Base-by-base conservation (phyloP, 2,329 filamentous ascomycete species). In the Trichophyton mentagrophytes region DNA sequence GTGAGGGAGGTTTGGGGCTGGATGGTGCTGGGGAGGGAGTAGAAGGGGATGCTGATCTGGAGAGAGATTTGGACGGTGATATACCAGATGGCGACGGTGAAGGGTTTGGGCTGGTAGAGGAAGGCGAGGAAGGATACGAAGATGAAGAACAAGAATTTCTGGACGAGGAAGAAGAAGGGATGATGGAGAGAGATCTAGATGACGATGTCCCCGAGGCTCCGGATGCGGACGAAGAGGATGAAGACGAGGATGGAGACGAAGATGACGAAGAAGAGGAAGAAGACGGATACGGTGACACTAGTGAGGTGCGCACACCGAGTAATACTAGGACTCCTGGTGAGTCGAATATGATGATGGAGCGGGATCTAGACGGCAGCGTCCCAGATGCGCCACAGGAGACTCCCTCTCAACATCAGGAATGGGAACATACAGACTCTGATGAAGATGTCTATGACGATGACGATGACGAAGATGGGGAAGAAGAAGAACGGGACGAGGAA, bases 381-480 rank as follows among this genome's bases (percentile, higher is more conserved):
- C 55, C 36, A 17, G 85, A 87, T 61, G 71, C 70, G 62, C 84
- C 79, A 6, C 73, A 73, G 40, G 66, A 69, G 46, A 70, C 63
- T 4, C 68, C 63, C 8, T 71, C 69, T 30, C 81, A 83, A 67
- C 82, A 79, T 25, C 78, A 75, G 27, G 82, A 82, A 66, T 90
- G 89, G 74, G 87, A 90, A 75, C 87, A 90, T 69, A 90, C 87
- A 7, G 87, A 90, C 72, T 87, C 86, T 1, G 87, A 89, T 65
- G 85, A 79, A 7, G 84, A 85, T 58, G 80, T 78, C 63, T 75
- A 75, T 57, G 74, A 76, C 8, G 72, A 77, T 7, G 71, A 74
- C 15, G 72, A 73, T 36, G 70, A 71, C 33, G 68, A 69, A 17
- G 73, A 75, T 25, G 75, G 76, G 4, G 72, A 76, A 9, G 69